Percentiles rank a stretch among this genome's conserved stretches.
Evolutionary conservation across 441 rosid species (phyloP).

Genomic region (Corymbia citriodora): DNA sequence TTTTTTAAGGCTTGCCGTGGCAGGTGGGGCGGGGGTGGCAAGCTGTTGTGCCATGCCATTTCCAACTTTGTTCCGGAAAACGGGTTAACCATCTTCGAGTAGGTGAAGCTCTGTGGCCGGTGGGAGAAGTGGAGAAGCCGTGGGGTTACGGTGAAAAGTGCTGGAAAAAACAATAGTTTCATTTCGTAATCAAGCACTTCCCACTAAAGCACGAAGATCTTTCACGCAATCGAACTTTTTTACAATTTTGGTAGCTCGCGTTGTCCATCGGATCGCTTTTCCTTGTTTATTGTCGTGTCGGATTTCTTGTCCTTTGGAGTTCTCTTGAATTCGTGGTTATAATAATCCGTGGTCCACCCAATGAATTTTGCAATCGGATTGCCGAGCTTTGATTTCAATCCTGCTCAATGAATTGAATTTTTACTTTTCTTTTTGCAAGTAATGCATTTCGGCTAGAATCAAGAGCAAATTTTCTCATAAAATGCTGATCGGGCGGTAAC

Average conservation of each 20-base stretch:
- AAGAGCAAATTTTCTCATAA: background rate
- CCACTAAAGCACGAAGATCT: background rate
- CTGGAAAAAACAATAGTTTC: background rate
- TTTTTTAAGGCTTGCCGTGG: background rate
- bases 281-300: rapidly evolving
- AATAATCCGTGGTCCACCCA: rapidly evolving
- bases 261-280: no score
- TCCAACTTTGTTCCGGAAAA: background rate
- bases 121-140: background rate
- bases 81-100: background rate
- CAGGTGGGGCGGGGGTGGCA: background rate
- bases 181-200: background rate
- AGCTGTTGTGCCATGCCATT: background rate
- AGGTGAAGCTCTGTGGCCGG: background rate
- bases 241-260: background rate
- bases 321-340: no score
- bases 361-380: background rate
- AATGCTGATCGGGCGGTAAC: background rate
- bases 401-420: rapidly evolving
- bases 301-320: background rate
- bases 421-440: background rate
- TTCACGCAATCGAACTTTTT: background rate
- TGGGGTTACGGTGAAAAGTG: background rate
- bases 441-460: background rate
- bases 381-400: background rate